Evolutionary conservation across 495 filamentous ascomycete species (phyloP), one percentile per base, ranked within the genome.

Genomic region (Ramalina intermedia): DNA sequence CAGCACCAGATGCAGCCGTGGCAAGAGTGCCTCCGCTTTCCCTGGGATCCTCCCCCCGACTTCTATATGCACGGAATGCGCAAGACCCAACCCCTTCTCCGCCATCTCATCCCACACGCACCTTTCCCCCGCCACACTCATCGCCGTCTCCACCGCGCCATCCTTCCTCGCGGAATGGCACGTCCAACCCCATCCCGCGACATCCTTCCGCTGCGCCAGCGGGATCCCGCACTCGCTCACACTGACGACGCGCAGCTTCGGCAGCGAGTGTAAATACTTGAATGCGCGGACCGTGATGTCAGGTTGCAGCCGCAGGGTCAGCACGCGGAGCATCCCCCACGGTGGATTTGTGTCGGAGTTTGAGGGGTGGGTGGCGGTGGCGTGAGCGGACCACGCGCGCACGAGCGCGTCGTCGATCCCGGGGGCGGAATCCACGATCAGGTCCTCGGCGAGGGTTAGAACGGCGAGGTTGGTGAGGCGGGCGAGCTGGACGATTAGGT

Each of bases 351-450:
- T 38, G 9, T 54, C 48, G 12, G 18, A 2, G 18, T 20, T 20
- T 1, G 18, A 20, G 18, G 18, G 18, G 2, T 20, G 18, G 18
- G 18, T 1, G 18, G 29, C 8, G 35, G 41, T 24, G 23, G 61
- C 58, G 12, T 48, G 40, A 23, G 58, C 44, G 21, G 47, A 45
- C 61, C 61, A 63, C 8, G 46, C 46, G 23, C 60, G 55, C 20
- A 63, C 43, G 13, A 63, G 50, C 33, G 54, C 44, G 47, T 63
- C 58, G 20, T 60, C 59, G 33, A 60, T 26, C 14, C 53, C 53
- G 23, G 43, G 20, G 7, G 47, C 50, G 9, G 18, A 16, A 7
- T 47, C 44, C n/a, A 27, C 23, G n/a, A 16, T 24, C 2, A 55
- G 9, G 11, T 38, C 49, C 12, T 27, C 44, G n/a, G 49, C 49